Evolutionary conservation across 2,329 filamentous ascomycete species (phyloP), one percentile per base, ranked within the genome.

Genomic region (Xylaria arbuscula): DNA sequence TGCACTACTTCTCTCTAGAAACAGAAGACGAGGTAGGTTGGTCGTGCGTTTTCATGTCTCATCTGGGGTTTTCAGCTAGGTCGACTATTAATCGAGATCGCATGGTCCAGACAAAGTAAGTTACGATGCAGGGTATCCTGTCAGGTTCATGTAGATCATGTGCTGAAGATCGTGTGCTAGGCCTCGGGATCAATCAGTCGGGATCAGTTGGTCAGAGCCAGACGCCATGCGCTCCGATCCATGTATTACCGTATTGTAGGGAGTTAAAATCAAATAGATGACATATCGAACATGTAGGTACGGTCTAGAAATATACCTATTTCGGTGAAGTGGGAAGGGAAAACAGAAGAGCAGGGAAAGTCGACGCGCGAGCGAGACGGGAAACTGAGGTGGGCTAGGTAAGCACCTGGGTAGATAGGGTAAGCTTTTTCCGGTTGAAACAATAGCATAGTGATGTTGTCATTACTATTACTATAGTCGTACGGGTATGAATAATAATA

Each of bases 81-180:
- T 28, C 24, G 55, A 32, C 34, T 50, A 61, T 67, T 19, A 60
- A 67, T 64, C 59, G 55, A 38, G 55, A 60, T 60, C 60, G 55
- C 28, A 32, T 64, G 32, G 60, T 32, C 40, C 40, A 58, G 60
- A 67, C 45, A 13, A 36, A 42, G n/a, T 42, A 13, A 32, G 28
- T 62, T 54, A 42, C 28, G 51, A 63, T 67, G 54, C 62, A 53
- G 45, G 48, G 59, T 59, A 61, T 53, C 47, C 22, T 34, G 54
- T 45, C 36, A 34, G 19, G 22, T 38, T 38, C 19, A 24, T 28
- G 19, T 56, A 63, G 6, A 42, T 48, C 3, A 10, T 10, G 58
- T 59, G 38, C 5, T 34, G 15, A 3, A 24, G 13, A 13, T 57
- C 24, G n/a, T 42, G 42, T 42, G 17, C 24, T n/a, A 34, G 48